A percentile compares a stretch with the other conserved stretches of the same genome.
Evolutionary conservation across 352 stramenopile species (phyloP).

Genomic region (Elongisporangium anandrum): DNA sequence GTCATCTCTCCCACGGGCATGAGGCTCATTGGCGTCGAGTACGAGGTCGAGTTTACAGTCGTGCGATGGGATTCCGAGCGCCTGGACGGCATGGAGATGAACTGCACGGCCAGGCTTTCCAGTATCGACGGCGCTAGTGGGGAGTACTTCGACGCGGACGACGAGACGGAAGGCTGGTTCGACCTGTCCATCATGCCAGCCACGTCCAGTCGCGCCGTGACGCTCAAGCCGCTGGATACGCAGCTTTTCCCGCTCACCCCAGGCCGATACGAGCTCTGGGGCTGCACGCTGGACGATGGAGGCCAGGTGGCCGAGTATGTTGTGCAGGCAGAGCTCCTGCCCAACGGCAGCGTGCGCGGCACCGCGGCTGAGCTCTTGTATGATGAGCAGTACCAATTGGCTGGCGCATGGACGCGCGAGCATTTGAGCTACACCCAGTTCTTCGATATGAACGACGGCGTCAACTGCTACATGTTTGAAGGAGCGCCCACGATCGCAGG

Average conservation of each 20-base stretch:
- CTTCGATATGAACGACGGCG: conserved; percentile 45
- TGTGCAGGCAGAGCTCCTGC: conserved; percentile 28
- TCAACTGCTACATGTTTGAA: conserved; percentile 54
- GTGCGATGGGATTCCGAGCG: conserved; percentile 27
- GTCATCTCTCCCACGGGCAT: conserved; percentile 2
- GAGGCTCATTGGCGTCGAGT: conserved; percentile 3
- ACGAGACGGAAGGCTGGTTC: conserved; percentile 3
- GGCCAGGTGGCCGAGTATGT: conserved; percentile 51
- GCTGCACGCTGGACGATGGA: conserved; percentile 53
- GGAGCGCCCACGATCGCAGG: conserved; percentile 26
- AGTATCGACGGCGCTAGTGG: not conserved
- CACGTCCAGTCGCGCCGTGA: not conserved
- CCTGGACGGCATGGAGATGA: conserved; percentile 11
- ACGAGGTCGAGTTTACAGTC: conserved; percentile 38
- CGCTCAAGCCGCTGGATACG: conserved; percentile 5
- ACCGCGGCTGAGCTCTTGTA: conserved; percentile 51
- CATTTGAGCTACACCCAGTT: conserved; percentile 42
- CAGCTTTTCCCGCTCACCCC: conserved; percentile 43
- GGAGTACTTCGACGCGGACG: not conserved
- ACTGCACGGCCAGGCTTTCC: conserved; percentile 14
- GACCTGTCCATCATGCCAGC: not conserved
- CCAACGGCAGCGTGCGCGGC: conserved; percentile 34
- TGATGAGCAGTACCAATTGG: conserved; percentile 37
- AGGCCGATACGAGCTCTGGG: conserved; percentile 41
- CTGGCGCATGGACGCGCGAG: conserved; percentile 39